Percentiles rank a stretch among this genome's conserved stretches.
Conservation (phyloP, 306 rosid species). For the Benincasa hispida region DNA sequence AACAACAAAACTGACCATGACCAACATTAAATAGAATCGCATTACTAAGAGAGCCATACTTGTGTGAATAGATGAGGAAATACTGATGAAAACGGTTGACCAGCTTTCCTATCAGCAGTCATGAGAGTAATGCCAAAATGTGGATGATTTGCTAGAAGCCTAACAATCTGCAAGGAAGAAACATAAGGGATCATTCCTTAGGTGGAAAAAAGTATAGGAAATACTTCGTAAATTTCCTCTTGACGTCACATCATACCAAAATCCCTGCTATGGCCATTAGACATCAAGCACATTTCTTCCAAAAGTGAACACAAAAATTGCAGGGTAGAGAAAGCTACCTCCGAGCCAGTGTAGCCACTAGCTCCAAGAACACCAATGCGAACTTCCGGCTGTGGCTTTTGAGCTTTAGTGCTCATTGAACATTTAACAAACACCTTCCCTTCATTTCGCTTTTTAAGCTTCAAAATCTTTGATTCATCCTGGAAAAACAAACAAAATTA, state of each 20-base stretch:
- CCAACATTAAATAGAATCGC: not conserved
- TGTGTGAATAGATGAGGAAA: slow-evolving; percentile 69
- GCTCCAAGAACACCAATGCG: slow-evolving; percentile 97
- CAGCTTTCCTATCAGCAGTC: slow-evolving; percentile 94
- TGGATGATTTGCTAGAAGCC: slow-evolving; percentile 89
- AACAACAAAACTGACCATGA: not conserved
- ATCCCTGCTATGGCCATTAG: not conserved
- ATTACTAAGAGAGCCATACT: slow-evolving; percentile 29
- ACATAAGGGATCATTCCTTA: slow-evolving; percentile 1
- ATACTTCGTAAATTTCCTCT: not conserved
- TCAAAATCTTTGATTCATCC: slow-evolving; percentile 15
- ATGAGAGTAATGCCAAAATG: slow-evolving; percentile 54
- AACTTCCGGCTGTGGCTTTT: slow-evolving; percentile 36
- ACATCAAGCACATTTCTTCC: not conserved
- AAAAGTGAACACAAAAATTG: not conserved
- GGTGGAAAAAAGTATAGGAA: not conserved
- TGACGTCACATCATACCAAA: not conserved
- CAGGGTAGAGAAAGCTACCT: slow-evolving; percentile 32
- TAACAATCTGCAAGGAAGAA: slow-evolving; percentile 48
- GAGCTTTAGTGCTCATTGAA: slow-evolving; percentile 24
- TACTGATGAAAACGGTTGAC: slow-evolving; percentile 71
- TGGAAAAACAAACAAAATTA: slow-evolving; percentile 6
- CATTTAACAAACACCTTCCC: slow-evolving; percentile 46
- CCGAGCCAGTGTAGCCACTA: slow-evolving; percentile 97
- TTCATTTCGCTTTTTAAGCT: slow-evolving; percentile 23